phyloP scores from a whole-genome alignment of 371 early-diverging fungal genomes.

The Apophysomyces variabilis region DNA sequence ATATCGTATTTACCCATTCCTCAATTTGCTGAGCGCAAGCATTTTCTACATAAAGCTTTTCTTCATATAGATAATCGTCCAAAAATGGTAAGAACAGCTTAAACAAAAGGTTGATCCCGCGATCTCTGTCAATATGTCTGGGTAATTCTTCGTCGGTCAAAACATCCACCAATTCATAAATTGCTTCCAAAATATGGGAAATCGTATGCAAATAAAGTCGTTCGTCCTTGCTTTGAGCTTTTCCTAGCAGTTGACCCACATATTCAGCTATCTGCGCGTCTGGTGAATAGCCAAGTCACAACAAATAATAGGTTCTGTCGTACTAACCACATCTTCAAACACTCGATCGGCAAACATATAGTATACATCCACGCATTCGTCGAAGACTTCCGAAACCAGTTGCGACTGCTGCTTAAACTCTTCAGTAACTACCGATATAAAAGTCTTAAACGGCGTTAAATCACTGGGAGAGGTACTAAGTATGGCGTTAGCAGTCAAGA shows the following conservation, averaged over 20 bases:
- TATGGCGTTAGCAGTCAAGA: not conserved
- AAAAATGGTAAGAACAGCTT: conserved; percentile 75
- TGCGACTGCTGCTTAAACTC: conserved; percentile 66
- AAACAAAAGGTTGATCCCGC: conserved; percentile 58
- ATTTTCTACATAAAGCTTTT: conserved; percentile 39
- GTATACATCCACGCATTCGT: conserved; percentile 63
- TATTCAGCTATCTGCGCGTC: conserved; percentile 50
- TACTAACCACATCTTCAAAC: conserved; percentile 69
- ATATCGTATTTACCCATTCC: conserved; percentile 44
- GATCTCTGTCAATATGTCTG: conserved; percentile 35
- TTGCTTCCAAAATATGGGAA: conserved; percentile 29
- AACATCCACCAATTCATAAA: conserved; percentile 46
- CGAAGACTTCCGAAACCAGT: conserved; percentile 71
- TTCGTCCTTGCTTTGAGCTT: conserved; percentile 37
- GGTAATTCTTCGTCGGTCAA: conserved; percentile 47
- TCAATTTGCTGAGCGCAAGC: conserved; percentile 43
- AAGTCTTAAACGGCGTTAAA: conserved; percentile 43
- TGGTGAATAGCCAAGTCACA: too few relatives aligned
- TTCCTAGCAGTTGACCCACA: conserved; percentile 39
- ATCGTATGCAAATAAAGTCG: conserved; percentile 44
- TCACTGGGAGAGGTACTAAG: conserved; percentile 33
- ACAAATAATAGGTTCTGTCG: not conserved
- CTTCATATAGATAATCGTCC: conserved; percentile 69
- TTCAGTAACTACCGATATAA: conserved; percentile 53
- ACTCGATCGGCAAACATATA: conserved; percentile 66